phyloP scores from a whole-genome alignment of 139 green algal species.

The Asterochloris sp. region DNA sequence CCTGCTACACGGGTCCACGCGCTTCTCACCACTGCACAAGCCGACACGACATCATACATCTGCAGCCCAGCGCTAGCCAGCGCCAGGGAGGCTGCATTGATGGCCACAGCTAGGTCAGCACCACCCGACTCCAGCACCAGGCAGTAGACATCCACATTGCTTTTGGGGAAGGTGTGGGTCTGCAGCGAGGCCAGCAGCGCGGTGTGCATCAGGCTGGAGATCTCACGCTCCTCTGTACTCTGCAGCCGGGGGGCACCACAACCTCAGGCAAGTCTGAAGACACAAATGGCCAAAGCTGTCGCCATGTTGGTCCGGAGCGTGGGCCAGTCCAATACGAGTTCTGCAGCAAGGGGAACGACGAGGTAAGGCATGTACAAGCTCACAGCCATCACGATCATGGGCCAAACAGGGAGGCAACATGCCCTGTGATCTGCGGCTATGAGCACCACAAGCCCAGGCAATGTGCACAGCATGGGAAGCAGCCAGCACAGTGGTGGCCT shows the following conservation, averaged over 20 bases:
- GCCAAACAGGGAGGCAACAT: too few species aligned
- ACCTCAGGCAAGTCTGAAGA: not conserved
- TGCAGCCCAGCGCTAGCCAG: slow-evolving; percentile 73
- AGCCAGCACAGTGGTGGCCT: too few species aligned
- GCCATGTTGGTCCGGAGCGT: too few species aligned
- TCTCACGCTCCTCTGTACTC: slow-evolving; percentile 39
- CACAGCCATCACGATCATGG: too few species aligned
- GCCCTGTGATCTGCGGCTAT: too few species aligned
- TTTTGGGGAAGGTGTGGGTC: slow-evolving; percentile 66
- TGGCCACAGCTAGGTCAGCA: slow-evolving; percentile 43
- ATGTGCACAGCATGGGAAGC: too few species aligned
- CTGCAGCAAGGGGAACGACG: too few species aligned
- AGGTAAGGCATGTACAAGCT: too few species aligned
- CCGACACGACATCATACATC: slow-evolving; percentile 65
- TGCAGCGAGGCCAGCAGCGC: slow-evolving; percentile 51
- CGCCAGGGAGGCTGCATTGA: slow-evolving; percentile 59
- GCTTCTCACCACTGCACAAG: slow-evolving; percentile 46
- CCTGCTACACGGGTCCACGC: too few species aligned
- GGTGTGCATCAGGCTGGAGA: slow-evolving; percentile 33
- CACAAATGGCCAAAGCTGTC: not conserved
- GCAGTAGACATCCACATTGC: slow-evolving; percentile 60
- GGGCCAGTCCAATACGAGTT: too few species aligned
- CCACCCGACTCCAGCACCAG: slow-evolving; percentile 70
- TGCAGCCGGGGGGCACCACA: slow-evolving; percentile 3
- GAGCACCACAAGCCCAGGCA: too few species aligned